Conservation (phyloP, 2,329 filamentous ascomycete species). For the Pyrenophora tritici-repentis region DNA sequence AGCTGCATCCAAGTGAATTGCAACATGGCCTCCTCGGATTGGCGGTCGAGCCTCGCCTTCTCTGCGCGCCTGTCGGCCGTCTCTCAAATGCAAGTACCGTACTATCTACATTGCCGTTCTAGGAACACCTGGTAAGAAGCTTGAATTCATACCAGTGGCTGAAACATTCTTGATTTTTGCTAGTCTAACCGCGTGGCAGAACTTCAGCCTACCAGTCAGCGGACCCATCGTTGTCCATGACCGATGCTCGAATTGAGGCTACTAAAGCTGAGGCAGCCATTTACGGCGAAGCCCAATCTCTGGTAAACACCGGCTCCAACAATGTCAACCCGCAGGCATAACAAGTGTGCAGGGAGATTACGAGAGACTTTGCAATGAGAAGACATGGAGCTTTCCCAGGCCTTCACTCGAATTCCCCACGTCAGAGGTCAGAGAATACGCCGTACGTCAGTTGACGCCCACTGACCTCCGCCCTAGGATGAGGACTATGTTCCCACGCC, state of each 20-base stretch:
- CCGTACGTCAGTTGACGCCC: too few relatives aligned
- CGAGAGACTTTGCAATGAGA: slow-evolving; percentile 33
- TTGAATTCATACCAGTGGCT: not conserved
- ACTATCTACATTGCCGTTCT: slow-evolving; percentile 7
- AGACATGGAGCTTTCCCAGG: slow-evolving; percentile 24
- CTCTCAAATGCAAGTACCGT: slow-evolving; percentile 55
- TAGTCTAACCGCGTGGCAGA: slow-evolving; percentile 41
- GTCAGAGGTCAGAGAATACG: slow-evolving; percentile 22
- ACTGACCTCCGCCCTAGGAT: slow-evolving; percentile 20
- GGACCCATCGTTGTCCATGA: slow-evolving; percentile 51
- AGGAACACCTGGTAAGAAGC: slow-evolving; percentile 6
- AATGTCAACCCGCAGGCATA: not conserved
- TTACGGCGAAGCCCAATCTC: slow-evolving; percentile 62
- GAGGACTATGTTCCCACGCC: slow-evolving; percentile 44
- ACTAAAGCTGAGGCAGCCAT: slow-evolving; percentile 69
- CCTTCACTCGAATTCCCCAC: slow-evolving; percentile 32
- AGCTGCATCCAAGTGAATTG: not conserved
- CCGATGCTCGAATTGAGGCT: slow-evolving; percentile 62
- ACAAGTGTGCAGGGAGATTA: slow-evolving; percentile 44
- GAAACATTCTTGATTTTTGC: not conserved
- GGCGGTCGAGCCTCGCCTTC: slow-evolving; percentile 51
- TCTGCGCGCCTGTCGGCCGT: slow-evolving; percentile 51
- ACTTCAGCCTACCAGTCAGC: slow-evolving; percentile 55
- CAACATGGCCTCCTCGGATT: slow-evolving; percentile 41
- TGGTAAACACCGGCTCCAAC: slow-evolving; percentile 51